These are phyloP conservation scores for Alternaria sp. DNA, from an alignment of 2,329 filamentous ascomycete genomes.

Conservation along the genomic window DNA sequence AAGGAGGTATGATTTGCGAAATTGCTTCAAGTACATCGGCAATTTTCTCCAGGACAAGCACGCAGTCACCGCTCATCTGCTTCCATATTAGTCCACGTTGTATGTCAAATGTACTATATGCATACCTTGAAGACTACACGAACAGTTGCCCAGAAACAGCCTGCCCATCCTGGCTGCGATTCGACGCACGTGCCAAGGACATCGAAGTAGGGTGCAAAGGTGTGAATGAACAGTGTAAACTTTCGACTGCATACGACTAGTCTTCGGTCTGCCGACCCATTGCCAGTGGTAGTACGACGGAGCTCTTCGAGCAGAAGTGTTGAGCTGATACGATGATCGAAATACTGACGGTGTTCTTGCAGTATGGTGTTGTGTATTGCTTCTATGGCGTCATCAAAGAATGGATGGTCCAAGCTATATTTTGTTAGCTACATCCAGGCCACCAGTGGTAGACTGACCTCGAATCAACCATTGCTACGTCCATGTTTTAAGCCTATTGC, in stretches of 20 bases:
- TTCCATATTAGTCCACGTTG: neutral
- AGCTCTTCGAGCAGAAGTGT: constrained; percentile 28
- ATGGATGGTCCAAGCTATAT: constrained; percentile 18
- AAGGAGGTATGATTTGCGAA: constrained; percentile 28
- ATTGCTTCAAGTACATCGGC: constrained; percentile 35
- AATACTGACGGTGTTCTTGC: constrained; percentile 22
- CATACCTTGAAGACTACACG: constrained; percentile 33
- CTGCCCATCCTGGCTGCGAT: constrained; percentile 26
- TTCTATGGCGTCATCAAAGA: constrained; percentile 30
- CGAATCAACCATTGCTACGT: constrained; percentile 33
- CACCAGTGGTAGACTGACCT: constrained; percentile 22
- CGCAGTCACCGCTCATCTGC: constrained; percentile 31
- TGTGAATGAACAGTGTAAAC: constrained; percentile 26
- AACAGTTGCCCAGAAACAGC: constrained; percentile 34
- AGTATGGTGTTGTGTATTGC: constrained; percentile 27
- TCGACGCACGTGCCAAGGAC: constrained; percentile 27
- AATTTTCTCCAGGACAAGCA: constrained; percentile 31
- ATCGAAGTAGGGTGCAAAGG: constrained; percentile 37
- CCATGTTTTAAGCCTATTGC: constrained; percentile 23
- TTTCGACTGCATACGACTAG: constrained; percentile 24
- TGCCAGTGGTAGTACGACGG: constrained; percentile 11
- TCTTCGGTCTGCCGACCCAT: constrained; percentile 15
- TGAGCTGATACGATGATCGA: constrained; percentile 19
- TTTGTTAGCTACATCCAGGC: constrained; percentile 15
- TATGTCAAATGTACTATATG: neutral